Conservation (phyloP, 306 rosid species). For the Crataegus laevigata region DNA sequence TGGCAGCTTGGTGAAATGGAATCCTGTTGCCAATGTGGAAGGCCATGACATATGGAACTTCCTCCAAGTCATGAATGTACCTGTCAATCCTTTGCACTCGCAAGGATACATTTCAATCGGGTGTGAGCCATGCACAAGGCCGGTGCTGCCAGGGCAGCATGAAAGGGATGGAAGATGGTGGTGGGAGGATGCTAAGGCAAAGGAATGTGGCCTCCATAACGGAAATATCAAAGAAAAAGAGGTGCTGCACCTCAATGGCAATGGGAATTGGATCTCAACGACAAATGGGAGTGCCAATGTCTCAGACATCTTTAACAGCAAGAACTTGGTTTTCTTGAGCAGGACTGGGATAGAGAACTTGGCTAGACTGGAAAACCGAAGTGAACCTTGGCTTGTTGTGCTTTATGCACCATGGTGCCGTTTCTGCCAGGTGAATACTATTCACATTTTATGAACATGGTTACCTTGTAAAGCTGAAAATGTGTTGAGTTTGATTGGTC, state of each 20-base stretch:
- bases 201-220: conserved; percentile 99
- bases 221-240: conserved; percentile 66
- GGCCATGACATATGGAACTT: conserved; percentile 71
- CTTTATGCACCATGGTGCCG: conserved; percentile 95
- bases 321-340: conserved; percentile 47
- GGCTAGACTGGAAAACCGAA: conserved; percentile 47
- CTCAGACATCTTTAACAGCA: conserved; percentile 52
- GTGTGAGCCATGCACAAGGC: conserved; percentile 94
- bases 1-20: conserved; percentile 93
- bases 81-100: conserved; percentile 81
- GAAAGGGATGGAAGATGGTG: conserved; percentile 99
- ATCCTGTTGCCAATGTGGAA: conserved; percentile 74
- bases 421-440: conserved; percentile 38
- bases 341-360: conserved; percentile 75
- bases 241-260: conserved; percentile 29
- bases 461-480: not conserved
- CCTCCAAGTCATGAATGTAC: conserved; percentile 71
- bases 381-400: conserved; percentile 71
- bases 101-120: conserved; percentile 79
- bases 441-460: not conserved
- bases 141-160: conserved; percentile 93
- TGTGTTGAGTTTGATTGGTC: not conserved
- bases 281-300: not conserved
- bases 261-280: not conserved
- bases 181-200: conserved; percentile 96